Percentiles rank a stretch among this genome's conserved stretches.
phyloP scores from a whole-genome alignment of 805 yeast species.

The Wickerhamomyces chambardii region DNA sequence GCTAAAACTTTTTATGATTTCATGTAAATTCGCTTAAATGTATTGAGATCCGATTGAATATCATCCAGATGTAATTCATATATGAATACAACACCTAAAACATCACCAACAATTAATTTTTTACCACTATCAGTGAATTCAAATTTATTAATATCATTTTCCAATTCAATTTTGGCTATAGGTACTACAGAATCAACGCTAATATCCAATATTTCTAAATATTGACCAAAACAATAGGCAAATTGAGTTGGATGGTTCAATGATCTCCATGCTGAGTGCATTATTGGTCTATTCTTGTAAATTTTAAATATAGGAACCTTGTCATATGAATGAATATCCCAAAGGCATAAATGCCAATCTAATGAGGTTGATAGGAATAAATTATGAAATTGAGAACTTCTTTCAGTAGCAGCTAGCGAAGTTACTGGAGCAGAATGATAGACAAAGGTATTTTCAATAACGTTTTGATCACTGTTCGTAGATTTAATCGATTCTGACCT shows the following conservation, averaged over 20 bases:
- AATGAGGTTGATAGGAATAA: conserved; percentile 19
- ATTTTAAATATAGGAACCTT: conserved; percentile 12
- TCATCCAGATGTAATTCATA: conserved; percentile 9
- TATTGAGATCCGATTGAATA: conserved; percentile 7
- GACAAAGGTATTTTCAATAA: conserved; percentile 10
- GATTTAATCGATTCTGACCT: conserved; percentile 14
- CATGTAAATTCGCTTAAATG: conserved; percentile 11
- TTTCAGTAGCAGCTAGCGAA: conserved; percentile 6
- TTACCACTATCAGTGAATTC: conserved; percentile 11
- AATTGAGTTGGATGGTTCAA: conserved; percentile 15
- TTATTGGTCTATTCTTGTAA: conserved; percentile 15
- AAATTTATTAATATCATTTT: conserved; percentile 6
- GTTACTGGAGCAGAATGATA: conserved; percentile 21
- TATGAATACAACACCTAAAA: conserved; percentile 7
- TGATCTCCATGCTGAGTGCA: conserved; percentile 20
- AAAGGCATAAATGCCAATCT: conserved; percentile 22
- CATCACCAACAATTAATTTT: conserved; percentile 7
- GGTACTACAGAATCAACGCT: conserved; percentile 17
- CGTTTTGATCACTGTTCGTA: conserved; percentile 4
- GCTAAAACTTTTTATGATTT: too few species aligned
- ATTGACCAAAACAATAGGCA: conserved; percentile 19
- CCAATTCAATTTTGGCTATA: conserved; percentile 6
- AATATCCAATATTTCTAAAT: conserved; percentile 22
- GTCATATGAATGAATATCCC: conserved; percentile 12
- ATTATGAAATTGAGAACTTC: conserved; percentile 6